These are phyloP conservation scores for Penicillium salamii DNA, from an alignment of 495 filamentous ascomycete genomes.

Conservation along the genomic window DNA sequence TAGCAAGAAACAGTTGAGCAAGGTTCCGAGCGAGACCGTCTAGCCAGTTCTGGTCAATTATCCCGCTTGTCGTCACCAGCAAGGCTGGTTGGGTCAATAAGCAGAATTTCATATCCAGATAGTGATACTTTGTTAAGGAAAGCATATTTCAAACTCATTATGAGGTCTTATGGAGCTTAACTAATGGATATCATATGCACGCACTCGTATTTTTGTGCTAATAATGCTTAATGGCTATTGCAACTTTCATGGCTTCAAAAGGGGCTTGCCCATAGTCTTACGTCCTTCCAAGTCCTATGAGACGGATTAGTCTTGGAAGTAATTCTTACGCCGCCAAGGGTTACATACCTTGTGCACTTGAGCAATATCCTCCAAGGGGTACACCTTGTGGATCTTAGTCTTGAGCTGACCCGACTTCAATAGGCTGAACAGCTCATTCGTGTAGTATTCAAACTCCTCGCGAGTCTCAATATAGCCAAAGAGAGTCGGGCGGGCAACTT, in stretches of 20 bases:
- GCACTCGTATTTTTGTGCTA: too few relatives aligned
- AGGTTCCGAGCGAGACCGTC: too few relatives aligned
- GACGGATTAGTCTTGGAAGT: slow-evolving; percentile 4
- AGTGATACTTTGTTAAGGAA: too few relatives aligned
- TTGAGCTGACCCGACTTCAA: slow-evolving; percentile 67
- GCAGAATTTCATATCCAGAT: too few relatives aligned
- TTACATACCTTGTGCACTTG: slow-evolving; percentile 62
- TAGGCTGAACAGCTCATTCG: slow-evolving; percentile 69
- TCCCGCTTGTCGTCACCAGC: too few relatives aligned
- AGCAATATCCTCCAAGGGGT: slow-evolving; percentile 73
- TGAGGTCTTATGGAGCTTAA: too few relatives aligned
- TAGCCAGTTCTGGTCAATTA: too few relatives aligned
- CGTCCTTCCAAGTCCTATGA: slow-evolving; percentile 72
- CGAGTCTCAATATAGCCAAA: slow-evolving; percentile 71
- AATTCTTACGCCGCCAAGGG: background rate
- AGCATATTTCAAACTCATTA: too few relatives aligned
- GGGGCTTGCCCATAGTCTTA: slow-evolving; percentile 76
- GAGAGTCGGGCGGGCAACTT: slow-evolving; percentile 71
- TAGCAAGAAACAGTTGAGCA: background rate
- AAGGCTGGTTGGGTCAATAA: too few relatives aligned
- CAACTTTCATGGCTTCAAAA: slow-evolving; percentile 33
- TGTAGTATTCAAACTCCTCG: slow-evolving; percentile 73
- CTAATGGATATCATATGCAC: too few relatives aligned
- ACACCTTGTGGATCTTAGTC: slow-evolving; percentile 73
- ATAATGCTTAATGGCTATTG: background rate